Evolutionary conservation across 129 eudicot genomes (phyloP), one percentile per base, ranked within the genome.

Genomic region (Helianthus tuberosus): DNA sequence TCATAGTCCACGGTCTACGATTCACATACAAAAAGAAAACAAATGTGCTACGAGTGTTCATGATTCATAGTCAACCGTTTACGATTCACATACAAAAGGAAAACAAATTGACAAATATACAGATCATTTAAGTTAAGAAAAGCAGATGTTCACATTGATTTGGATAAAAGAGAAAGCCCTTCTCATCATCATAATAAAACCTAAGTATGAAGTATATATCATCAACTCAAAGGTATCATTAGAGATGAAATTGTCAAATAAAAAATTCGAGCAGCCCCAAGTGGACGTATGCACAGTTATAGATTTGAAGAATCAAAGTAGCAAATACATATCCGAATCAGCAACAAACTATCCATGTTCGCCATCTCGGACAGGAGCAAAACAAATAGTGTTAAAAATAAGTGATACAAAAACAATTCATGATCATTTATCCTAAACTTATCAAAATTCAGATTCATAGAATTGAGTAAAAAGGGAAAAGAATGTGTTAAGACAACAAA

Each of bases 371-470:
- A 54, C 46, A 53, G 50, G 17, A 9, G 51, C 52, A 70, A 52
- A 11, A 15, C 47, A 71, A 23, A 9, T 54, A 20, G 23, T 39
- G 13, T 17, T 54, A 20, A 1, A 54, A 71, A 11, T 6, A 3
- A 38, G 3, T 43, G 11, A 38, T 52, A 55, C 66, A 71, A 5
- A 55, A 17, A 20, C 66, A 71, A 6, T 57, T n/a, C 72, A 25
- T 68, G 72, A 68, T 68, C 13, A 48, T 52, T 54, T 35, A 16
- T 38, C 5, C 38, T 16, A 11, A 16, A 38, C 23, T 54, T 38
- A 54, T 39, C 38, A 55, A 41, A 55, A 16, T 20, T 71, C 75
- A 71, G 64, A 53, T 53, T 20, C 52, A n/a, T 6, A 55, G 8
- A 16, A 39, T 38, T 53, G n/a, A 70, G 16, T 6, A 32, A 32